phyloP scores from a whole-genome alignment of 208 protist genomes.

The Lotmaria passim region DNA sequence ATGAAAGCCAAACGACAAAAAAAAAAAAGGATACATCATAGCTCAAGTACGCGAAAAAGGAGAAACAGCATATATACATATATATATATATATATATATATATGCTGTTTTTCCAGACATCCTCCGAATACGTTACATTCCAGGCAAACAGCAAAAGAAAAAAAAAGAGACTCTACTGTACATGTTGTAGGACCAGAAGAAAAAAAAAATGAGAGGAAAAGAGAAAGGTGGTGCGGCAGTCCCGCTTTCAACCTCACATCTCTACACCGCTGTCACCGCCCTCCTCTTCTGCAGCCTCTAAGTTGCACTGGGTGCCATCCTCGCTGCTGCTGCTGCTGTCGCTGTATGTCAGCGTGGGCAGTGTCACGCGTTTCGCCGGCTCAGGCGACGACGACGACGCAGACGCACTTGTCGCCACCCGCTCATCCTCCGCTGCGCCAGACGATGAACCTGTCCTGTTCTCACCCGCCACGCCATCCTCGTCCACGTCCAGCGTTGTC shows the following conservation, averaged over 20 bases:
- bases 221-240: too few species aligned
- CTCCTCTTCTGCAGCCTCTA: background rate
- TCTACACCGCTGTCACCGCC: background rate
- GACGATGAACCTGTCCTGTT: too few species aligned
- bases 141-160: too few species aligned
- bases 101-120: too few species aligned
- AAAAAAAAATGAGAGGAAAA: too few species aligned
- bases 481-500: conserved; percentile 41
- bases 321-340: conserved; percentile 26
- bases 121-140: too few species aligned
- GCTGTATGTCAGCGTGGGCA: conserved; percentile 36
- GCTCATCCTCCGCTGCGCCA: too few species aligned
- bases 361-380: background rate
- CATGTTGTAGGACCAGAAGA: too few species aligned
- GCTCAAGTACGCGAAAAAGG: background rate
- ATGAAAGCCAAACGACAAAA: conserved; percentile 6
- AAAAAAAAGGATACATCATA: background rate
- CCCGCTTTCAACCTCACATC: too few species aligned
- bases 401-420: too few species aligned
- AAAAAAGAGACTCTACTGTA: too few species aligned
- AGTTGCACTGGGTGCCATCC: background rate
- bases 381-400: background rate
- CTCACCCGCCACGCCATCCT: conserved; percentile 22
- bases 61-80: background rate
- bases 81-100: background rate